Evolutionary conservation across 2,329 filamentous ascomycete species (phyloP).

Genomic region (Neospermospora avenae): DNA sequence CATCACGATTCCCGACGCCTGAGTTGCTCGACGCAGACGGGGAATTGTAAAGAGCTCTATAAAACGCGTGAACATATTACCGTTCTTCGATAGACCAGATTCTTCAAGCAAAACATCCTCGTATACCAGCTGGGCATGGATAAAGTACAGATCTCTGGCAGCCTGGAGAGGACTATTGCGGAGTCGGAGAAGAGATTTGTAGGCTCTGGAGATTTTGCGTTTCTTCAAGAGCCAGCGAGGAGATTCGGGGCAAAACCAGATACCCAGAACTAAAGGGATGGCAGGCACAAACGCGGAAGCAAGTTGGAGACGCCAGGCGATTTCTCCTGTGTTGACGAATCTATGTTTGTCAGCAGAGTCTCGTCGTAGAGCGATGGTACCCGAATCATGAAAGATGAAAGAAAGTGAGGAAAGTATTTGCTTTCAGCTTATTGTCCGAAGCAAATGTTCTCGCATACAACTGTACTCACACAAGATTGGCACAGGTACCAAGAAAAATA

Average conservation of each 20-base stretch:
- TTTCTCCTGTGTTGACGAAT: constrained; percentile 54
- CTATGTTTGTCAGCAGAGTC: background rate
- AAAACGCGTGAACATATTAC: constrained; percentile 52
- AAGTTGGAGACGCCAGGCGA: constrained; percentile 62
- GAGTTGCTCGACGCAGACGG: constrained; percentile 66
- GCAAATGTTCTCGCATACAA: too few relatives aligned
- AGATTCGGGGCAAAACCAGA: constrained; percentile 63
- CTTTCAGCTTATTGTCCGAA: too few relatives aligned
- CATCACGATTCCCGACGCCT: constrained; percentile 72
- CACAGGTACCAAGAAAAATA: constrained; percentile 53
- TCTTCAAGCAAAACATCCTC: constrained; percentile 43
- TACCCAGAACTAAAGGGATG: constrained; percentile 52
- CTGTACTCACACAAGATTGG: constrained; percentile 41
- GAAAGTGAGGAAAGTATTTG: too few relatives aligned
- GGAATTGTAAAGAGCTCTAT: constrained; percentile 66
- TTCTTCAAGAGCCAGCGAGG: constrained; percentile 60
- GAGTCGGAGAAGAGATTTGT: constrained; percentile 51
- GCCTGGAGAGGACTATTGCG: constrained; percentile 58
- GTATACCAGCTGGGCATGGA: constrained; percentile 48
- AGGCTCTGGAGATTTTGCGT: constrained; percentile 42
- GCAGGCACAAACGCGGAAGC: constrained; percentile 64
- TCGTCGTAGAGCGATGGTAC: background rate
- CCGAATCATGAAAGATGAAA: too few relatives aligned
- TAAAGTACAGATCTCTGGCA: constrained; percentile 60
- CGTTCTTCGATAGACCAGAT: constrained; percentile 44